Evolutionary conservation across 2,329 filamentous ascomycete species (phyloP).

Genomic region (Colletotrichum sp.): DNA sequence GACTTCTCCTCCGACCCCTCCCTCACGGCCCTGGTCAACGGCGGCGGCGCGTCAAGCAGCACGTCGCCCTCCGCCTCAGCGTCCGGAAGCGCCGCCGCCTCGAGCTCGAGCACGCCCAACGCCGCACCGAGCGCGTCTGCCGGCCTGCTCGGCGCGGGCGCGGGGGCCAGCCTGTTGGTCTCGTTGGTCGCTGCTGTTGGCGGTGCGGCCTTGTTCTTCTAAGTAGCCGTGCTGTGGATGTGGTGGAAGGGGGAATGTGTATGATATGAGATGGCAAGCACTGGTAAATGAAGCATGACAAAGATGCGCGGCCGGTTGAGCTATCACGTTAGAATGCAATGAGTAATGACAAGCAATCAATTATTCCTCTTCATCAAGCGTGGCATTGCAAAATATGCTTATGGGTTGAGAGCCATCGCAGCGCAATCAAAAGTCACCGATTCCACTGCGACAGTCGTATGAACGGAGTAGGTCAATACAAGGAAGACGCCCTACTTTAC

Average conservation of each 20-base stretch:
- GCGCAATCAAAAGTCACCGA: neutral
- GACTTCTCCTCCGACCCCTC: constrained; percentile 34
- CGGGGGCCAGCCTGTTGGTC: neutral
- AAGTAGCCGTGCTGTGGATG: neutral
- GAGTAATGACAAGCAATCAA: neutral
- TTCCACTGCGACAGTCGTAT: neutral
- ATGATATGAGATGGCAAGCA: neutral
- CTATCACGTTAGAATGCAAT: neutral
- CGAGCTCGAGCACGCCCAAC: neutral
- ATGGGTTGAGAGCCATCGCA: fast-evolving
- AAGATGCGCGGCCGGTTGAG: fast-evolving
- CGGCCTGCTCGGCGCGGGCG: neutral
- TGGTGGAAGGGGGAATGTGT: neutral
- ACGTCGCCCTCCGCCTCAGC: neutral
- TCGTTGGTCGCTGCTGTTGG: constrained; percentile 15
- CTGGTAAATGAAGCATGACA: neutral
- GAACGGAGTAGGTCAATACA: neutral
- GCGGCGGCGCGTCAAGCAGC: neutral
- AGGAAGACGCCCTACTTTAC: neutral
- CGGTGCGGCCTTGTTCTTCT: constrained; percentile 18
- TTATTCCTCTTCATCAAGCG: neutral
- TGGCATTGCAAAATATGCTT: neutral
- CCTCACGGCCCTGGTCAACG: constrained; percentile 37
- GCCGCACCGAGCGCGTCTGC: neutral
- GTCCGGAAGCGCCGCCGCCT: neutral